A percentile compares a stretch with the other conserved stretches of the same genome.
Conservation (phyloP, 331 rosid species). For the Telfairia occidentalis region DNA sequence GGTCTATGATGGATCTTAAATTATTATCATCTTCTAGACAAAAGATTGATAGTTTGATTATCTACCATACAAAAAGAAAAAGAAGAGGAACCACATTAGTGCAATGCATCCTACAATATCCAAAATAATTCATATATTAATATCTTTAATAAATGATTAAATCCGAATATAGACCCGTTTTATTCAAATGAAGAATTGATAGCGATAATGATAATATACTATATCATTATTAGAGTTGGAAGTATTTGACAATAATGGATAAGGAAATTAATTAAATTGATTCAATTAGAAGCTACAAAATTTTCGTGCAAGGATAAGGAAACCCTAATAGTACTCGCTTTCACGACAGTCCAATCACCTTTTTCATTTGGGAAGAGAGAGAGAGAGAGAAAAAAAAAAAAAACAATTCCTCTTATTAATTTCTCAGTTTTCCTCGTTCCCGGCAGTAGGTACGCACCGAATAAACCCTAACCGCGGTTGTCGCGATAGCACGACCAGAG, state of each 20-base stretch:
- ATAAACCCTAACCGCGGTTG: conserved; percentile 9
- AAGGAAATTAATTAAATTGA: background rate
- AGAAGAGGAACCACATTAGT: too few species aligned
- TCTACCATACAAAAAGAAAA: too few species aligned
- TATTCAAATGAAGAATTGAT: background rate
- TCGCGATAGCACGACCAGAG: background rate
- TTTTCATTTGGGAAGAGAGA: background rate
- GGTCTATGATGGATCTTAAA: too few species aligned
- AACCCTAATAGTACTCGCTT: background rate
- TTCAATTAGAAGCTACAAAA: background rate
- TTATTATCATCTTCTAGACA: too few species aligned
- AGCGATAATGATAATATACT: background rate
- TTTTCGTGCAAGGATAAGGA: background rate
- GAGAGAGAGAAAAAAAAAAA: too few species aligned
- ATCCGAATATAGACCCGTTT: background rate
- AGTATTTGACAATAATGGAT: background rate
- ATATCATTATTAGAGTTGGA: background rate
- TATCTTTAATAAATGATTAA: background rate
- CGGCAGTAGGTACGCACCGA: background rate
- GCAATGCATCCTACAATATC: background rate
- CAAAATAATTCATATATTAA: background rate
- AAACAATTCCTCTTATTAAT: background rate
- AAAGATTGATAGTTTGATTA: too few species aligned
- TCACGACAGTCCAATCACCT: background rate
- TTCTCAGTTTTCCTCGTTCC: background rate